A percentile compares a stretch with the other conserved stretches of the same genome.
Evolutionary conservation across 2,329 filamentous ascomycete species (phyloP).

Genomic region (Pseudogymnoascus sp.): DNA sequence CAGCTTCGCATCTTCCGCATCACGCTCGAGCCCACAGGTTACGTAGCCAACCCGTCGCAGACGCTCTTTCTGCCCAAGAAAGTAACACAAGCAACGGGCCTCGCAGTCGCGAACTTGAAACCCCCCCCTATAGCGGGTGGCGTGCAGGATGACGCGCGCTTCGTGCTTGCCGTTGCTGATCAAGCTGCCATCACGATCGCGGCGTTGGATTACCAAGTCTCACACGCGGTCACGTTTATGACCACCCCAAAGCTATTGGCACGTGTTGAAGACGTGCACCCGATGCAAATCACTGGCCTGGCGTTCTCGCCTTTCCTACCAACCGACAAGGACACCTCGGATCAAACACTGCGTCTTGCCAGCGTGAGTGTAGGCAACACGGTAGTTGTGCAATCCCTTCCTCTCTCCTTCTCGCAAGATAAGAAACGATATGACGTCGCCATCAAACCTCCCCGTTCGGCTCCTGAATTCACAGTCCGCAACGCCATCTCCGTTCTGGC

Average conservation of each 20-base stretch:
- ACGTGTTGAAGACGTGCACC: constrained; percentile 48
- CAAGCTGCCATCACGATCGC: constrained; percentile 74
- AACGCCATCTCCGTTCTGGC: constrained; percentile 20
- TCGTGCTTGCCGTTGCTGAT: constrained; percentile 71
- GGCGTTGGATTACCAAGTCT: constrained; percentile 61
- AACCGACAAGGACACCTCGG: constrained; percentile 18
- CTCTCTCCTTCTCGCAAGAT: constrained; percentile 22
- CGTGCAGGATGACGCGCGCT: constrained; percentile 59
- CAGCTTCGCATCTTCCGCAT: constrained; percentile 50
- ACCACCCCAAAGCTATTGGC: constrained; percentile 44
- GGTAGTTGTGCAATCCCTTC: constrained; percentile 29
- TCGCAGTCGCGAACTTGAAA: constrained; percentile 67
- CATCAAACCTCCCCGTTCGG: background rate
- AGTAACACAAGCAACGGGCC: constrained; percentile 66
- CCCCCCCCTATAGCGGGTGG: constrained; percentile 42
- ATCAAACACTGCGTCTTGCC: constrained; percentile 27
- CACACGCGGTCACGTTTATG: constrained; percentile 42
- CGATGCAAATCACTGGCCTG: constrained; percentile 50
- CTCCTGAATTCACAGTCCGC: background rate
- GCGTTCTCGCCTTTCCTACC: constrained; percentile 42
- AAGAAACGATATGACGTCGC: constrained; percentile 8
- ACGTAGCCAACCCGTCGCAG: constrained; percentile 43
- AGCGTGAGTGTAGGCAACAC: constrained; percentile 29
- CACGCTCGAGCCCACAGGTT: constrained; percentile 21
- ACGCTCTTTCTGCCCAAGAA: constrained; percentile 47